Evolutionary conservation across 1,284 basidiomycete genomes (phyloP).

Genomic region (Apiotrichum montevideense): DNA sequence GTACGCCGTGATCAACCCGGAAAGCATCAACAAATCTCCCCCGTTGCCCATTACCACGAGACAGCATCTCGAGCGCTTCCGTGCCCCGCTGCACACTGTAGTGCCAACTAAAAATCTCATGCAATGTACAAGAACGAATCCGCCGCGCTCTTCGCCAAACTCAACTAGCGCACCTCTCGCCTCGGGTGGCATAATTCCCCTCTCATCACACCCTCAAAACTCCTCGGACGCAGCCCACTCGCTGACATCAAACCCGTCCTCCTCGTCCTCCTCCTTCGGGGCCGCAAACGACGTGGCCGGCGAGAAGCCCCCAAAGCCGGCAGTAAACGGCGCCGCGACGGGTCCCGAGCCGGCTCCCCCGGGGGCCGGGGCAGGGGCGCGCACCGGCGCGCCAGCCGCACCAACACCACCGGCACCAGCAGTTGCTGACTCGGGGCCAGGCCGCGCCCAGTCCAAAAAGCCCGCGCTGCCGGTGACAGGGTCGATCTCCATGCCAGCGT

Average conservation of each 20-base stretch:
- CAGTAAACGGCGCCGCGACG: not conserved
- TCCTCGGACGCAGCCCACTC: conserved; percentile 29
- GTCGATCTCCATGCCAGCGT: conserved; percentile 35
- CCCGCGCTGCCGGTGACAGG: not conserved
- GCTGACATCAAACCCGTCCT: conserved; percentile 39
- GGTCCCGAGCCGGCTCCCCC: not conserved
- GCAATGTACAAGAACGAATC: no score
- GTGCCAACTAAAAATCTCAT: no score
- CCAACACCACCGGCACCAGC: not conserved
- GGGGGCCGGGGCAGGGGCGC: not conserved
- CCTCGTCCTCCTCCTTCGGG: conserved; percentile 14
- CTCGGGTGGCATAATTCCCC: no score
- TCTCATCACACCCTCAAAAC: conserved; percentile 15
- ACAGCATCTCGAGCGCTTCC: no score
- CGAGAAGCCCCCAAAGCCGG: not conserved
- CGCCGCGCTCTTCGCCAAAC: no score
- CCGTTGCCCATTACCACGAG: no score
- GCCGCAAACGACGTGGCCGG: not conserved
- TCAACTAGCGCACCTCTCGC: no score
- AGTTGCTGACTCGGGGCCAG: not conserved
- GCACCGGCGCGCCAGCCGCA: not conserved
- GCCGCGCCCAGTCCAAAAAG: not conserved
- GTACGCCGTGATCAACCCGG: no score
- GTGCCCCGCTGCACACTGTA: no score
- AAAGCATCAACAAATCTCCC: no score